Evolutionary conservation across 1,284 basidiomycete species (phyloP), one percentile per base, ranked within the genome.

Genomic region (Tilletia setariae): DNA sequence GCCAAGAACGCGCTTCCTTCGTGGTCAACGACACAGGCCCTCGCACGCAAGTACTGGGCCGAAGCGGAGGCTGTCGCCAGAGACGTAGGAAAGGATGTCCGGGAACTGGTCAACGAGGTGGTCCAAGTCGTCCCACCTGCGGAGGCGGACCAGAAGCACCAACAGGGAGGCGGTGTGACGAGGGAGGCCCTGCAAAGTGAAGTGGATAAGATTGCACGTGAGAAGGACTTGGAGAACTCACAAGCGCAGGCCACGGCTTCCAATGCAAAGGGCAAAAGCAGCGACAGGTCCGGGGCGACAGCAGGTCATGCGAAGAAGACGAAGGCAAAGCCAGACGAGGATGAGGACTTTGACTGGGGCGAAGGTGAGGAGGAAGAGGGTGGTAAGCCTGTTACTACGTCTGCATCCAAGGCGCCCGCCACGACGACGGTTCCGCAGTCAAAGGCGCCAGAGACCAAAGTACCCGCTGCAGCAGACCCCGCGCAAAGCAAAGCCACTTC

Each of bases 311-410:
- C 35, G 35, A 11, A 40, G 11, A 40, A 40, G 35, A 40, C 4
- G 35, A 11, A 4, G 11, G 35, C 35, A 40, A 40, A 40, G 35
- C 35, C 35, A 40, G 35, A 40, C 15, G 68, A 70, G 4, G 69
- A 77, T 11, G 76, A 77, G 15, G 74, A 74, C 46, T 77, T 77
- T 66, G 76, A 70, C 11, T 77, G 76, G 76, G 76, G 74, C 32
- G 72, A 73, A n/a, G 76, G 76, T 15, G 74, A 73, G 23, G 72
- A 75, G 21, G 23, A 53, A 25, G n/a, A 21, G 16, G 23, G 51
- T 21, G 11, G 21, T 13, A n/a, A 28, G 28, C 21, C 21, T 35
- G 15, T 28, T 30, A 21, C 6, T 23, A 4, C 16, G 4, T 49
- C 56, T 15, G 56, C 23, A 61, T 40, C 53, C 8, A 19, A 59